Percentiles rank a stretch among this genome's conserved stretches.
Conservation (phyloP, 176 grass and related monocot species). For the Oryza glumipatula region DNA sequence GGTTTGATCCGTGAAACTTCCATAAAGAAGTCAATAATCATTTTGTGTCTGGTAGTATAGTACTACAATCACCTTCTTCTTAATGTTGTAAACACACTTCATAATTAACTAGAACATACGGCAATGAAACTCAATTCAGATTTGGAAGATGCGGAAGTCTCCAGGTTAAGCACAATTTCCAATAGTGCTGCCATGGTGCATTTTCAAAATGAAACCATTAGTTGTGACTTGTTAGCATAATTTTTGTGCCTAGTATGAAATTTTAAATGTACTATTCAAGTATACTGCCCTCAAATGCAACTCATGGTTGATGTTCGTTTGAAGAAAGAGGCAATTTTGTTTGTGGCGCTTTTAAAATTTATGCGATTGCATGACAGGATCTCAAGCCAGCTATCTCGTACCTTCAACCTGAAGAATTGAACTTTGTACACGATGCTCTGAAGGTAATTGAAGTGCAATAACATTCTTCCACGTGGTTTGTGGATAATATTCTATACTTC, state of each 20-base stretch:
- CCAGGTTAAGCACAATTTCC: constrained; percentile 2
- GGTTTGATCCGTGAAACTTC: not conserved
- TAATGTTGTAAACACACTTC: constrained; percentile 1
- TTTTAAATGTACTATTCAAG: constrained; percentile 11
- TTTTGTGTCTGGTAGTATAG: constrained; percentile 23
- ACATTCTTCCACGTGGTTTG: constrained; percentile 18
- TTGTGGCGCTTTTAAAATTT: constrained; percentile 30
- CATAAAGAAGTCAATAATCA: not conserved
- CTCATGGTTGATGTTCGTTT: not conserved
- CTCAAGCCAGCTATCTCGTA: constrained; percentile 87
- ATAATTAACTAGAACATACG: constrained; percentile 9
- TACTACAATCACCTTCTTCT: constrained; percentile 1
- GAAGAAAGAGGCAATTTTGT: constrained; percentile 32
- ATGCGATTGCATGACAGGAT: constrained; percentile 58
- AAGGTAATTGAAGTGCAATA: constrained; percentile 65
- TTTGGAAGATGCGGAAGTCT: not conserved
- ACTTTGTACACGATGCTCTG: constrained; percentile 81
- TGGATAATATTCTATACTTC: not conserved
- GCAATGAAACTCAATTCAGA: not conserved
- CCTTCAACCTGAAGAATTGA: constrained; percentile 81
- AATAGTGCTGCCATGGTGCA: not conserved
- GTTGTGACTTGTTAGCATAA: not conserved
- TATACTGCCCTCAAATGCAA: not conserved
- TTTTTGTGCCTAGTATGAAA: constrained; percentile 14
- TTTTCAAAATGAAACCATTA: not conserved